Evolutionary conservation across 176 grass and related monocot species (phyloP).

Genomic region (Carex kokanica): DNA sequence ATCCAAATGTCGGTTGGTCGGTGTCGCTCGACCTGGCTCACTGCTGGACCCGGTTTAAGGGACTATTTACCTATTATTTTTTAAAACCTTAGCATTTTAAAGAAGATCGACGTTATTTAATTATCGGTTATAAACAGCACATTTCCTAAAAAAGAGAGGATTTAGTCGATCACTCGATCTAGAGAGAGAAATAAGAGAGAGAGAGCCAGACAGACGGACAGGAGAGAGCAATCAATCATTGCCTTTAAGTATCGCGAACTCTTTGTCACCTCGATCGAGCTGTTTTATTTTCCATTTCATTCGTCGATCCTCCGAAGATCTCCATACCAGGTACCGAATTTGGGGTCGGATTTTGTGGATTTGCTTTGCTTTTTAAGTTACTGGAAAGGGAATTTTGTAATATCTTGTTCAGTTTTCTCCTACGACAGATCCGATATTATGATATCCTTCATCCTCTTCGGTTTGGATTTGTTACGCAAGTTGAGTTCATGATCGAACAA

Average conservation of each 20-base stretch:
- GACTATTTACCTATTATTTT: slow-evolving; percentile 22
- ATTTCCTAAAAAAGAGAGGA: slow-evolving; percentile 20
- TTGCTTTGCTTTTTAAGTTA: background rate
- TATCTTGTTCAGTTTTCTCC: background rate
- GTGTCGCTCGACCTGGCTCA: slow-evolving; percentile 23
- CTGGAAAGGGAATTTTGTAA: slow-evolving; percentile 3
- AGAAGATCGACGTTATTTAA: slow-evolving; percentile 7
- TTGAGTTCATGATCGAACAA: slow-evolving; percentile 18
- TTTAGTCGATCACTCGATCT: slow-evolving; percentile 8
- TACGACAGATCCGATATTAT: slow-evolving; percentile 11
- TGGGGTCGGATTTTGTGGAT: background rate
- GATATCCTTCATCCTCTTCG: background rate
- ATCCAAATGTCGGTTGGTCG: slow-evolving; percentile 27
- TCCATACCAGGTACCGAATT: slow-evolving; percentile 24
- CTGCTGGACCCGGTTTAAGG: slow-evolving; percentile 21
- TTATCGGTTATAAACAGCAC: slow-evolving; percentile 27
- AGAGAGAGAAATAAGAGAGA: slow-evolving; percentile 16
- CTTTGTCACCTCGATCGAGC: slow-evolving; percentile 43
- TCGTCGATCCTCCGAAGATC: slow-evolving; percentile 28
- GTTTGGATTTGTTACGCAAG: slow-evolving; percentile 7
- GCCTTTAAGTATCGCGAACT: slow-evolving; percentile 28
- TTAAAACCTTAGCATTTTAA: background rate
- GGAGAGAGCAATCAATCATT: slow-evolving; percentile 40
- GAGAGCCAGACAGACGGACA: background rate
- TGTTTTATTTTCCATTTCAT: slow-evolving; percentile 20